phyloP scores from a whole-genome alignment of 768 basidiomycete genomes.

The Boletus vermiculosoides region DNA sequence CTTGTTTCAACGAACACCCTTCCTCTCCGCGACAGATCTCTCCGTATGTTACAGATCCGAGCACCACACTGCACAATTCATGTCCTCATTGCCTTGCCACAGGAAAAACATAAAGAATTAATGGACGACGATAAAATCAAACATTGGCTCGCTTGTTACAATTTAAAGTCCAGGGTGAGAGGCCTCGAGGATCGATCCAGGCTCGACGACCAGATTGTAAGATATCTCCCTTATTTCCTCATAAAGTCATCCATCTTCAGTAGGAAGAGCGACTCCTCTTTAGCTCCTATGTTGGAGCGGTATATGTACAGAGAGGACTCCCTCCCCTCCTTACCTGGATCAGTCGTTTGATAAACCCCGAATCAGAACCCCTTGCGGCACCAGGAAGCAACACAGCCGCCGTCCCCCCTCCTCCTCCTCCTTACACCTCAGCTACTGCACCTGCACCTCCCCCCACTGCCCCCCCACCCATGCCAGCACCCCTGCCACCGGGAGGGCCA shows the following conservation, averaged over 20 bases:
- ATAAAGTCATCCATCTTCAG: conserved; percentile 4
- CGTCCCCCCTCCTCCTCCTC: conserved; percentile 23
- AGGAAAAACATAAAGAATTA: conserved; percentile 28
- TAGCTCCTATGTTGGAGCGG: conserved; percentile 63
- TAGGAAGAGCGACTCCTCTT: conserved; percentile 61
- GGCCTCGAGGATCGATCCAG: conserved; percentile 37
- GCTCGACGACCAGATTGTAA: conserved; percentile 40
- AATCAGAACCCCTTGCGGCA: conserved; percentile 24
- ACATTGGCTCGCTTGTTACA: conserved; percentile 51
- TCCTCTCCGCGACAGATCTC: conserved; percentile 42
- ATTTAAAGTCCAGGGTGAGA: conserved; percentile 53
- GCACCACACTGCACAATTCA: not conserved
- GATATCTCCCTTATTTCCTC: not conserved
- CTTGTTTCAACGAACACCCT: conserved; percentile 46
- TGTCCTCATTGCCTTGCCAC: conserved; percentile 1
- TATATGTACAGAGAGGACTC: conserved; percentile 57
- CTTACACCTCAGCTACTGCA: conserved; percentile 20
- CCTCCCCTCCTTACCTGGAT: conserved; percentile 55
- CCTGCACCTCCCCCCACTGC: conserved; percentile 17
- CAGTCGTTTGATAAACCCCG: conserved; percentile 53
- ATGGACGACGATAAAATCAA: conserved; percentile 42
- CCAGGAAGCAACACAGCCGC: conserved; percentile 18
- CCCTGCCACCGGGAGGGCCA: conserved; percentile 19
- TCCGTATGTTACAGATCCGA: conserved; percentile 34
- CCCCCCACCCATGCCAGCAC: conserved; percentile 23